phyloP scores from a whole-genome alignment of 495 filamentous ascomycete genomes.

The Hypoxylon fuscum region DNA sequence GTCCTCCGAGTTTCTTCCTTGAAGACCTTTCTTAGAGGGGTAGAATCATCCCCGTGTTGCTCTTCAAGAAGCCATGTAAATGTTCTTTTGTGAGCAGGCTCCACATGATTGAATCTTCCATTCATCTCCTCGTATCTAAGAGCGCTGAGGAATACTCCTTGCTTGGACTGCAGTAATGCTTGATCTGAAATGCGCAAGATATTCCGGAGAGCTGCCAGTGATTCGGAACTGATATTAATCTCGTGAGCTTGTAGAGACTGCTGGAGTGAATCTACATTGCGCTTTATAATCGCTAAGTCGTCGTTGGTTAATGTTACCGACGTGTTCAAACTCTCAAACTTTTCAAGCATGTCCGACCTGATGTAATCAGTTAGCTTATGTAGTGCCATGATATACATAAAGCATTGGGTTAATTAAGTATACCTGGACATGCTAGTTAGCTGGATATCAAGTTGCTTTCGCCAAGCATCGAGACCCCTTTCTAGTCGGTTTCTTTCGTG shows the following conservation, averaged over 20 bases:
- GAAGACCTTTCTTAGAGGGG: not conserved
- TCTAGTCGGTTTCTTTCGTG: conserved; percentile 30
- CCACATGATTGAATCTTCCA: conserved; percentile 14
- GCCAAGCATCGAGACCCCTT: conserved; percentile 24
- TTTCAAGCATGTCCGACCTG: conserved; percentile 3
- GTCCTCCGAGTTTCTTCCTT: not conserved
- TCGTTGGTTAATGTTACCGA: conserved; percentile 4
- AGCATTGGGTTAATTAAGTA: too few species aligned
- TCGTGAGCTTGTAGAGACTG: conserved; percentile 7
- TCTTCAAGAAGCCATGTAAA: conserved; percentile 11
- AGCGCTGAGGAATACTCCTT: conserved; percentile 14
- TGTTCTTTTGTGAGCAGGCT: conserved; percentile 10
- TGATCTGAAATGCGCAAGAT: conserved; percentile 25
- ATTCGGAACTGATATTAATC: conserved; percentile 1
- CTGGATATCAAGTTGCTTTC: conserved; percentile 21
- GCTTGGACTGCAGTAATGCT: conserved; percentile 3
- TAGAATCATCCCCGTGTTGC: not conserved
- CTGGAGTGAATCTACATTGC: conserved; percentile 14
- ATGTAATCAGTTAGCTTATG: not conserved
- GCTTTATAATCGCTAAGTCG: conserved; percentile 11
- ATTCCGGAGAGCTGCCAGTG: conserved; percentile 5
- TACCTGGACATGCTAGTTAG: conserved; percentile 23
- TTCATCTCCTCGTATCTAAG: conserved; percentile 12
- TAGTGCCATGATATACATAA: too few species aligned
- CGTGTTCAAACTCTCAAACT: not conserved